phyloP scores from a whole-genome alignment of 176 grass and related monocot species.

The Coix lacrymajobi region DNA sequence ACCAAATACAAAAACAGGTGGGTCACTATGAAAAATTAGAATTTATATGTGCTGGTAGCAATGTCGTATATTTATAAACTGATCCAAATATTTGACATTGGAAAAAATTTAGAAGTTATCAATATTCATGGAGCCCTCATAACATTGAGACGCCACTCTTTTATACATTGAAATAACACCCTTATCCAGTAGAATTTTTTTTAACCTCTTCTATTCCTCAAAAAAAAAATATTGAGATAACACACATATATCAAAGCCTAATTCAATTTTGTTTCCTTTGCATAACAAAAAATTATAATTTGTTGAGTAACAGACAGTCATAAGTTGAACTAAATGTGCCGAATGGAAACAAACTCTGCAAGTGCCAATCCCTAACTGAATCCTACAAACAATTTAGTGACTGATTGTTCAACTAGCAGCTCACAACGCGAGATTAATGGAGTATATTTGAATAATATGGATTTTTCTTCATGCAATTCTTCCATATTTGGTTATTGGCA shows the following conservation, averaged over 20 bases:
- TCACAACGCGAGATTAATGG: neutral
- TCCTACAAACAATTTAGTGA: neutral
- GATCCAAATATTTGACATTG: neutral
- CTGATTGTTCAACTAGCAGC: neutral
- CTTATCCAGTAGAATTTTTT: no score
- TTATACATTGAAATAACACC: no score
- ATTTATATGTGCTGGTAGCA: neutral
- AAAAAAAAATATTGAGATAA: no score
- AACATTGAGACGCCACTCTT: no score
- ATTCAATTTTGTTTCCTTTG: neutral
- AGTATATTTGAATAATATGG: neutral
- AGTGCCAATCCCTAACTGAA: neutral
- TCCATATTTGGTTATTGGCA: neutral
- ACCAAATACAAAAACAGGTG: neutral
- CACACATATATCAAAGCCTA: neutral
- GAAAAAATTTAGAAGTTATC: no score
- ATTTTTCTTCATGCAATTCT: neutral
- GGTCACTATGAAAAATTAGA: neutral
- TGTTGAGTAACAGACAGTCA: neutral
- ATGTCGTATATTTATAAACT: neutral
- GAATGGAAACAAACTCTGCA: neutral
- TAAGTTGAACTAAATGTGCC: neutral
- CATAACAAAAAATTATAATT: slow-evolving; percentile 5
- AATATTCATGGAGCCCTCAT: no score
- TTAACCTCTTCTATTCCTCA: no score